phyloP scores from a whole-genome alignment of 2,329 filamentous ascomycete genomes.

The Paecilomyces sp. region DNA sequence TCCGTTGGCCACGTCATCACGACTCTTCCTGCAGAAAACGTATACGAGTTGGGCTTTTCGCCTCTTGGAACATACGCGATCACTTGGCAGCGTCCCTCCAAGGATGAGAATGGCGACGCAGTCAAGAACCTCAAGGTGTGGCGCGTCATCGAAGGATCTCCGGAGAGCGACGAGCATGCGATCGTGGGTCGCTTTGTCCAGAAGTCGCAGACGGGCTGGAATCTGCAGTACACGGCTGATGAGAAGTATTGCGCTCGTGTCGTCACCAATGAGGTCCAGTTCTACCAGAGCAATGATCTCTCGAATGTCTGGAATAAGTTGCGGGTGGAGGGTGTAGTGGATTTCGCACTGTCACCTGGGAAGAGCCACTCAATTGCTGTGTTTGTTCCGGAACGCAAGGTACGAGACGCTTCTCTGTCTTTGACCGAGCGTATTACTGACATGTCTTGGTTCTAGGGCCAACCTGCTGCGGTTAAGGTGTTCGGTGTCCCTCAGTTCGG shows the following conservation, averaged over 20 bases:
- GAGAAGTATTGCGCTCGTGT: constrained; percentile 88
- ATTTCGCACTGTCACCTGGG: constrained; percentile 85
- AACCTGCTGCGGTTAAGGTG: constrained; percentile 88
- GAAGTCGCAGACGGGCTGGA: constrained; percentile 93
- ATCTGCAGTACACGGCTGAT: constrained; percentile 90
- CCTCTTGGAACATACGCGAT: constrained; percentile 87
- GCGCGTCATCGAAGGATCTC: constrained; percentile 66
- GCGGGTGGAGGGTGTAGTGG: constrained; percentile 78
- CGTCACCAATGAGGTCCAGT: constrained; percentile 96
- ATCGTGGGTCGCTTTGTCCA: constrained; percentile 88
- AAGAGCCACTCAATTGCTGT: constrained; percentile 88
- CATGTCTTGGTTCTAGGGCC: constrained; percentile 53
- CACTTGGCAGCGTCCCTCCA: constrained; percentile 89
- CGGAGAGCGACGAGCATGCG: constrained; percentile 54
- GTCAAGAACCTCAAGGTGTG: constrained; percentile 97
- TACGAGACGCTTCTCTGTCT: constrained; percentile 32
- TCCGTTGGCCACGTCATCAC: constrained; percentile 67
- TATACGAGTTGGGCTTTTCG: constrained; percentile 93
- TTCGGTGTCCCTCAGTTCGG: constrained; percentile 87
- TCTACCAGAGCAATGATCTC: constrained; percentile 84
- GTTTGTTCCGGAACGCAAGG: constrained; percentile 93
- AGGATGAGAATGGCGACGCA: constrained; percentile 89
- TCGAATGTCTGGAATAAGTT: constrained; percentile 91
- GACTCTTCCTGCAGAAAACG: constrained; percentile 69
- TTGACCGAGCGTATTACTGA: constrained; percentile 1